phyloP scores from a whole-genome alignment of 176 grass and related monocot genomes.

The Zea mays region Zm-B73-REFERENCE-NAM-5.0 NC_050099.1:117545001-117545500 shows the following conservation, averaged over 20 bases:
- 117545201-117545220: conserved; percentile 8
- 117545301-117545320: neutral
- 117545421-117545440: neutral
- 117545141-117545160: conserved; percentile 24
- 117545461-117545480: no score
- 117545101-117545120: conserved; percentile 61
- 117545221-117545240: conserved; percentile 13
- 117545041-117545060: conserved; percentile 97
- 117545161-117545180: conserved; percentile 14
- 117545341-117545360: neutral
- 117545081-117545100: conserved; percentile 71
- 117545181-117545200: conserved; percentile 11
- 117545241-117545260: conserved; percentile 14
- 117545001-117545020: conserved; percentile 50
- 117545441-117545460: neutral
- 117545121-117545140: conserved; percentile 34
- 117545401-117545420: neutral
- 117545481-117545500: no score
- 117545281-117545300: neutral
- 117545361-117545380: neutral
- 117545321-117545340: neutral
- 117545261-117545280: conserved; percentile 3
- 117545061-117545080: conserved; percentile 85
- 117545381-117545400: neutral
- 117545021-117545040: conserved; percentile 85